Conservation (phyloP, 108 stramenopile species). For the Cyclostephanos invisitatus region DNA sequence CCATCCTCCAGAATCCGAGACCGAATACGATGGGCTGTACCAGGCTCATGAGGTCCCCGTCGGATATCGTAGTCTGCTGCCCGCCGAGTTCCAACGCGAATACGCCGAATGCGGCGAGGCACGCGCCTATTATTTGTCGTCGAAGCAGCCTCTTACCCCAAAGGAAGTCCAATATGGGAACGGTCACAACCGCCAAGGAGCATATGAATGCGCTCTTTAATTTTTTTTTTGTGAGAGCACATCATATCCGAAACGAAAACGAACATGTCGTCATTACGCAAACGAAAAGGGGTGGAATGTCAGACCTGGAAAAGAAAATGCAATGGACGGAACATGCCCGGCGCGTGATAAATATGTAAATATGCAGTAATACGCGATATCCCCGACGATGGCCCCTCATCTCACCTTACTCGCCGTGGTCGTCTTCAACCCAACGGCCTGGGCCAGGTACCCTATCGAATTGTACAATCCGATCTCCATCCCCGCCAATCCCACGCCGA, state of each 20-base stretch:
- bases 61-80: constrained; percentile 23
- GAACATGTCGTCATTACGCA: not conserved
- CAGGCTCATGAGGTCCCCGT: constrained; percentile 70
- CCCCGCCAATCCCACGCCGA: constrained; percentile 59
- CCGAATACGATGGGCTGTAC: constrained; percentile 88
- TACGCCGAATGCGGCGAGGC: constrained; percentile 84
- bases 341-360: too few relatives aligned
- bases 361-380: too few relatives aligned
- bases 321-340: not conserved
- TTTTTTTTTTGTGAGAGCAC: too few relatives aligned
- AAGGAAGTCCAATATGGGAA: constrained; percentile 82
- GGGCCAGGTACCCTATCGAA: constrained; percentile 85
- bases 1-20: constrained; percentile 84
- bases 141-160: constrained; percentile 57
- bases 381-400: too few relatives aligned
- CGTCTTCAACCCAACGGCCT: constrained; percentile 85
- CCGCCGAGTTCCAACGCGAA: constrained; percentile 78
- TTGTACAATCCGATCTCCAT: constrained; percentile 89
- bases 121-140: constrained; percentile 58
- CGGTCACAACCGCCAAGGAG: constrained; percentile 88
- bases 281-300: not conserved
- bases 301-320: not conserved
- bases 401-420: constrained; percentile 72
- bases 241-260: not conserved
- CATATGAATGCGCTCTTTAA: constrained; percentile 89